phyloP scores from a whole-genome alignment of 1,139 yeast species.

The Lodderomyces jiufengensis region DNA sequence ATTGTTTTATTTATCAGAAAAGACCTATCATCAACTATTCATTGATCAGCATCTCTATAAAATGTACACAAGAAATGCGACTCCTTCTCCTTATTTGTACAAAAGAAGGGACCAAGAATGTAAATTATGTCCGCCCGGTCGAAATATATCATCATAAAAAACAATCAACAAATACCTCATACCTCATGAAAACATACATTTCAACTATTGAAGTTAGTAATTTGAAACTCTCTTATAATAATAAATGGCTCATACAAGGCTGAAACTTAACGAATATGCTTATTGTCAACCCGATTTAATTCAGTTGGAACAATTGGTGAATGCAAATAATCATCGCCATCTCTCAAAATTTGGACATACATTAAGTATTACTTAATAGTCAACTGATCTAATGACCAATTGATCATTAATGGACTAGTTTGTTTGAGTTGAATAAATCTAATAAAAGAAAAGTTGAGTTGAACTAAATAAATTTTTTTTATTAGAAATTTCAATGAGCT shows the following conservation, averaged over 20 bases:
- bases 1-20: slow-evolving; percentile 24
- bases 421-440: too few relatives aligned
- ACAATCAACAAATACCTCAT: background rate
- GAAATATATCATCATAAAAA: slow-evolving; percentile 53
- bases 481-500: too few relatives aligned
- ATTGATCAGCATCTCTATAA: slow-evolving; percentile 49
- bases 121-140: slow-evolving; percentile 83
- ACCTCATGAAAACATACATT: slow-evolving; percentile 4
- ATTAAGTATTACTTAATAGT: too few relatives aligned
- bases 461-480: too few relatives aligned
- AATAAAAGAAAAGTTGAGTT: too few relatives aligned
- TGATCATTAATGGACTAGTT: too few relatives aligned
- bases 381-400: too few relatives aligned
- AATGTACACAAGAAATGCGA: slow-evolving; percentile 65
- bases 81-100: slow-evolving; percentile 51
- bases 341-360: background rate
- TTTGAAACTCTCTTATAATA: background rate
- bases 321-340: slow-evolving; percentile 67
- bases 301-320: slow-evolving; percentile 84
- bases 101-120: slow-evolving; percentile 42
- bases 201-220: slow-evolving; percentile 4
- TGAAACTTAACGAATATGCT: slow-evolving; percentile 79
- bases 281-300: slow-evolving; percentile 64
- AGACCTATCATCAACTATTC: slow-evolving; percentile 68
- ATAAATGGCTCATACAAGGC: slow-evolving; percentile 70